Conservation (phyloP, 345 rosid species). For the Lepidium didymum region DNA sequence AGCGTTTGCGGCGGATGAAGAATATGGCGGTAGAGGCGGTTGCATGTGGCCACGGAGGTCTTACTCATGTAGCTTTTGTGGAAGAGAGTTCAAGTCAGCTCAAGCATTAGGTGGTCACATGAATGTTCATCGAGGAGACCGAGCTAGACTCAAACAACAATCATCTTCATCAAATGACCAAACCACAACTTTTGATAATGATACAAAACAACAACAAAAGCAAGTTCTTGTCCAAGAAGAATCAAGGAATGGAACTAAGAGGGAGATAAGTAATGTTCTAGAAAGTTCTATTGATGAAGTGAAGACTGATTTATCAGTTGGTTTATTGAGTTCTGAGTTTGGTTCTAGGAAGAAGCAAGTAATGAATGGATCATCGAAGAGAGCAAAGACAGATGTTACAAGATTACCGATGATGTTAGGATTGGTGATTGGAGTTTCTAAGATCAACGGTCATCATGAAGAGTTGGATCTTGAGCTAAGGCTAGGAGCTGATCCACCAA, state of each 20-base stretch:
- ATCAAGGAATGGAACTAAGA: constrained; percentile 10
- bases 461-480: constrained; percentile 88
- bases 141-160: constrained; percentile 35
- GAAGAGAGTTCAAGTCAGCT: constrained; percentile 47
- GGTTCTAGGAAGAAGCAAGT: neutral
- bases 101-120: constrained; percentile 55
- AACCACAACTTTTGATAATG: neutral
- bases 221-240: constrained; percentile 9
- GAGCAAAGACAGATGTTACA: constrained; percentile 18
- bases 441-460: constrained; percentile 30
- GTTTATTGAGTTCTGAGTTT: constrained; percentile 14
- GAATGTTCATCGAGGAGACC: constrained; percentile 48
- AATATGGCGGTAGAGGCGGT: constrained; percentile 32
- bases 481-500: constrained; percentile 57
- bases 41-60: constrained; percentile 46
- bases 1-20: constrained; percentile 61
- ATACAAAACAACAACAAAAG: neutral
- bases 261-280: constrained; percentile 16
- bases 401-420: constrained; percentile 26
- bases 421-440: constrained; percentile 30
- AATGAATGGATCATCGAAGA: constrained; percentile 5
- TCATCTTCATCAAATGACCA: constrained; percentile 28
- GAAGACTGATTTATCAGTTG: constrained; percentile 23
- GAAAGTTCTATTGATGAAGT: constrained; percentile 7
- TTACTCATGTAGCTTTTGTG: constrained; percentile 42